Conservation (phyloP, 148 eudicot genomes). For the Rhododendron williamsianum region DNA sequence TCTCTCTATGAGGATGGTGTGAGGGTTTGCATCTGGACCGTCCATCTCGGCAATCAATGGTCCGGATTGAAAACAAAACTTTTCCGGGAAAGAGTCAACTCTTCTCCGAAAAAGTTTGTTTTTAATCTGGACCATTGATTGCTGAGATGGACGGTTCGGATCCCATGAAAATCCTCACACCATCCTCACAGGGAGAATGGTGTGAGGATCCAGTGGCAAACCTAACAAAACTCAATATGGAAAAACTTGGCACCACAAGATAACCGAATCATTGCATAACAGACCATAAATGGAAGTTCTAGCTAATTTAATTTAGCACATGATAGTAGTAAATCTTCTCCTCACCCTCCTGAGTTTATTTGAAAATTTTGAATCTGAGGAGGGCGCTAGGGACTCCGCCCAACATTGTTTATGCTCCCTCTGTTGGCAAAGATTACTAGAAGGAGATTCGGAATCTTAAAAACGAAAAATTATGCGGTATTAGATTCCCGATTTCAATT, state of each 20-base stretch:
- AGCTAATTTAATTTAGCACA: background rate
- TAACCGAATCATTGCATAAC: background rate
- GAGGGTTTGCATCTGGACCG: too few relatives aligned
- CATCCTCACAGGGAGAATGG: too few relatives aligned
- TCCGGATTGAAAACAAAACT: too few relatives aligned
- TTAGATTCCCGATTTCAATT: background rate
- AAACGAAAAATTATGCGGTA: background rate
- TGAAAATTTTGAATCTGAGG: background rate
- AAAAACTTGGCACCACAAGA: background rate
- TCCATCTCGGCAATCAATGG: too few relatives aligned
- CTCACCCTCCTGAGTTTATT: background rate
- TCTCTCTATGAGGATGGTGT: too few relatives aligned
- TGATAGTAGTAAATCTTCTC: background rate
- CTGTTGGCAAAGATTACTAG: background rate
- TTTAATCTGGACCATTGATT: too few relatives aligned
- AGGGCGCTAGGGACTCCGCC: background rate
- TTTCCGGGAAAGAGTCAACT: too few relatives aligned
- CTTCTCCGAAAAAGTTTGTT: too few relatives aligned
- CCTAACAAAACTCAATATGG: background rate
- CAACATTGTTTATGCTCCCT: background rate
- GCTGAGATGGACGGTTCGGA: too few relatives aligned
- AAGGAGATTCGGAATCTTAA: background rate
- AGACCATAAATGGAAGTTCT: background rate
- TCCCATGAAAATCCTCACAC: too few relatives aligned
- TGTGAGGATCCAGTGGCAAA: too few relatives aligned